Conservation (phyloP, 139 green algal species). For the Nannochloris sp. region DNA sequence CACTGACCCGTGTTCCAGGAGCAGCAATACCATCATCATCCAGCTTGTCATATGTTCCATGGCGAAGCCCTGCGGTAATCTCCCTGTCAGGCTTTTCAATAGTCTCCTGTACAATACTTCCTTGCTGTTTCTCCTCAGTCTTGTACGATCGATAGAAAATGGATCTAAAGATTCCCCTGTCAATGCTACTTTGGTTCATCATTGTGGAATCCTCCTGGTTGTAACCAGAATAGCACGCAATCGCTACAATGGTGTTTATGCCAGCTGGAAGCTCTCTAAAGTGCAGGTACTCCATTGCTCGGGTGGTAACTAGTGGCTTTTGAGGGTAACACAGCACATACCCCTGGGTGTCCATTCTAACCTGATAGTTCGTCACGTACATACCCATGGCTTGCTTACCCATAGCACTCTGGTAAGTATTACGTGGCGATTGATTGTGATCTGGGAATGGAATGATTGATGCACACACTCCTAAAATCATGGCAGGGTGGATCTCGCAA, state of each 20-base stretch:
- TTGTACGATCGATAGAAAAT: slow-evolving; percentile 92
- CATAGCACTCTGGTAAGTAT: slow-evolving; percentile 94
- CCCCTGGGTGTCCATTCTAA: slow-evolving; percentile 66
- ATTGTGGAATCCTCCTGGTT: slow-evolving; percentile 99
- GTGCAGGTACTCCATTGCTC: slow-evolving; percentile 80
- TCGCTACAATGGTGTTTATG: slow-evolving; percentile 94
- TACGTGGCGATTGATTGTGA: slow-evolving; percentile 96
- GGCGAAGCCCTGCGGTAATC: slow-evolving; percentile 53
- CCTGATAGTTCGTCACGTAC: slow-evolving; percentile 83
- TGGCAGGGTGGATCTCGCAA: slow-evolving; percentile 95
- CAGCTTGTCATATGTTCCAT: slow-evolving; percentile 97
- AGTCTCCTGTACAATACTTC: slow-evolving; percentile 62
- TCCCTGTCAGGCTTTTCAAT: slow-evolving; percentile 79
- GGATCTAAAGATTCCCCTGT: slow-evolving; percentile 93
- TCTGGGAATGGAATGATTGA: slow-evolving; percentile 99
- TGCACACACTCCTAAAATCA: slow-evolving; percentile 97
- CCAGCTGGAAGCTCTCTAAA: slow-evolving; percentile 74
- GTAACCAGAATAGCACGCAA: slow-evolving; percentile 94
- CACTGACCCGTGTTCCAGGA: slow-evolving; percentile 71
- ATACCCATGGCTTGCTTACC: slow-evolving; percentile 94
- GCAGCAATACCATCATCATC: slow-evolving; percentile 89
- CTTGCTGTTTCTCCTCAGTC: slow-evolving; percentile 82
- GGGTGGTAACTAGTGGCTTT: slow-evolving; percentile 89
- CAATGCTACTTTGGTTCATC: slow-evolving; percentile 92
- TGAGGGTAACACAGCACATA: slow-evolving; percentile 97